phyloP scores from a whole-genome alignment of 192 early-diverging fungal species.

The Backusella parvicylindrica region DNA sequence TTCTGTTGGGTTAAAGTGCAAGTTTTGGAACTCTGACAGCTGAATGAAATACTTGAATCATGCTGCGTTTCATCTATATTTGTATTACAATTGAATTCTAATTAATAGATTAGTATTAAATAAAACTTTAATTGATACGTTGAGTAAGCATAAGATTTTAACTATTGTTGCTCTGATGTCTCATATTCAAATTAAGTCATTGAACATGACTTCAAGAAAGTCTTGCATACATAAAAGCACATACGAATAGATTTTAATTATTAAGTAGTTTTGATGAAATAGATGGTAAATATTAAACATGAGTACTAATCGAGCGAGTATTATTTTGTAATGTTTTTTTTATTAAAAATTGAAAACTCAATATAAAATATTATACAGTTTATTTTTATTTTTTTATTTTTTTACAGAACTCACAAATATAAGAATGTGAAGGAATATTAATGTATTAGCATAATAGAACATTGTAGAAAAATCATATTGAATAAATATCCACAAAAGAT shows the following conservation, averaged over 20 bases:
- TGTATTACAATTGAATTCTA: background rate
- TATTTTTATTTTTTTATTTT: too few species aligned
- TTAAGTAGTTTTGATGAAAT: background rate
- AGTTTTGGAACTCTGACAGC: background rate
- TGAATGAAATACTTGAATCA: background rate
- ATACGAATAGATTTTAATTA: too few species aligned
- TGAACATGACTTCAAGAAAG: background rate
- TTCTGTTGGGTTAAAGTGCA: background rate
- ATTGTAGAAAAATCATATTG: background rate
- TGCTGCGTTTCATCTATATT: background rate
- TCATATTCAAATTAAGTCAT: background rate
- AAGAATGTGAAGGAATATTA: background rate
- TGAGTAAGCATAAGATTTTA: background rate
- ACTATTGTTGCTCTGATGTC: background rate
- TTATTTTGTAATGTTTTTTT: background rate
- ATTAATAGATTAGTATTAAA: background rate
- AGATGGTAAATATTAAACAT: background rate
- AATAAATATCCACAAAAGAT: background rate
- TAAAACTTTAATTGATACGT: background rate
- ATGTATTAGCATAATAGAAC: background rate
- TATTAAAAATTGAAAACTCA: background rate
- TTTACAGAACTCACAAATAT: background rate
- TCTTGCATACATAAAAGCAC: background rate
- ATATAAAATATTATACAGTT: background rate
- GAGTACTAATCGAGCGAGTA: background rate